Evolutionary conservation across 2,329 filamentous ascomycete species (phyloP).

Genomic region (Ophiostoma piceae): DNA sequence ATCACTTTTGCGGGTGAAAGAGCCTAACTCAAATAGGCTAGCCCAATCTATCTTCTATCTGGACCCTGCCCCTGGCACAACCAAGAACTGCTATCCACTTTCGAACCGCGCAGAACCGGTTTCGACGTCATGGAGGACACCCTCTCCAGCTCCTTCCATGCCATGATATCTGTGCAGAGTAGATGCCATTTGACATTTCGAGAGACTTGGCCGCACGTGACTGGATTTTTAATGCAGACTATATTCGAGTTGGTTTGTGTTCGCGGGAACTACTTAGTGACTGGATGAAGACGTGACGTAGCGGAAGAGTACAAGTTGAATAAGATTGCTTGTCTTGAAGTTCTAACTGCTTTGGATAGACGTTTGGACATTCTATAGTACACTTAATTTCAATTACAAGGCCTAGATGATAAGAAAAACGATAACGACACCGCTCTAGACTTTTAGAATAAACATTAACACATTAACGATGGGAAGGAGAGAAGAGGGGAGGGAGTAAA

Average conservation of each 20-base stretch:
- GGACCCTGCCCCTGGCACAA: not conserved
- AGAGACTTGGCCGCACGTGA: not conserved
- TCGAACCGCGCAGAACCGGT: not conserved
- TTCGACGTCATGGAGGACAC: not conserved
- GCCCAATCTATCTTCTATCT: not conserved
- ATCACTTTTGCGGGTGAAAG: not conserved
- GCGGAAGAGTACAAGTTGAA: too few relatives aligned
- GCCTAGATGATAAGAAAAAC: too few relatives aligned
- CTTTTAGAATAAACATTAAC: too few relatives aligned
- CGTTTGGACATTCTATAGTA: too few relatives aligned
- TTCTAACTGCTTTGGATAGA: too few relatives aligned
- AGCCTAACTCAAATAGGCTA: not conserved
- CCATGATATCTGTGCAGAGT: not conserved
- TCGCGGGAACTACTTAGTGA: too few relatives aligned
- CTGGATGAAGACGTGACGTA: too few relatives aligned
- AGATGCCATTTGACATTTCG: not conserved
- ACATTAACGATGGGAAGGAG: too few relatives aligned
- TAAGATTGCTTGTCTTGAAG: too few relatives aligned
- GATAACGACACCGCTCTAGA: too few relatives aligned
- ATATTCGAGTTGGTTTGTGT: not conserved
- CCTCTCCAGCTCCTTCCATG: not conserved
- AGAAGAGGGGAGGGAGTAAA: too few relatives aligned
- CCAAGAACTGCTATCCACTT: not conserved
- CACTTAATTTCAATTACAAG: too few relatives aligned
- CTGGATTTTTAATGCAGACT: not conserved